Percentiles rank a stretch among this genome's conserved stretches.
phyloP scores from a whole-genome alignment of 148 eudicot genomes.

The Camellia lanceoleosa region DNA sequence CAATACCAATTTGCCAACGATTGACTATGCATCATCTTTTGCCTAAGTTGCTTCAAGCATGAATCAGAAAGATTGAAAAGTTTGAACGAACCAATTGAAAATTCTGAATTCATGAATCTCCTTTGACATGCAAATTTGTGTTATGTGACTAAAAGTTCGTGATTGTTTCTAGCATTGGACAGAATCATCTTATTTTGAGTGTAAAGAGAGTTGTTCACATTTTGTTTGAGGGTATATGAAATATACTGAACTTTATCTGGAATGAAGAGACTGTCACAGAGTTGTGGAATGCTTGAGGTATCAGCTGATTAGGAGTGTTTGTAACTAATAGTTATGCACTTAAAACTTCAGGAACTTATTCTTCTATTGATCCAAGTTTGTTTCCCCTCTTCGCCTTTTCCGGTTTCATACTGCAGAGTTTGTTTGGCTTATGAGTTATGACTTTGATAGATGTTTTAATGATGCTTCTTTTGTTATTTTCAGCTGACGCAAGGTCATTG shows the following conservation, averaged over 20 bases:
- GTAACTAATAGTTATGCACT: neutral
- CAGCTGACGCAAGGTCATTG: constrained; percentile 94
- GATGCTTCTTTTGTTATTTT: neutral
- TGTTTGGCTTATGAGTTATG: constrained; percentile 1
- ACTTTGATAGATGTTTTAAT: neutral
- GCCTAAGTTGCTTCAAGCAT: neutral
- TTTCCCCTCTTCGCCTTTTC: neutral
- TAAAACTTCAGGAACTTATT: neutral
- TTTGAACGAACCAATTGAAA: neutral
- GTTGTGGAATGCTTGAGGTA: neutral
- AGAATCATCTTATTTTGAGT: neutral
- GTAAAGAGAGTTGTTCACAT: neutral
- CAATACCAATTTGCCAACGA: no score
- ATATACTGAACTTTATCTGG: neutral
- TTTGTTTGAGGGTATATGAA: neutral
- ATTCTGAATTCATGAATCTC: neutral
- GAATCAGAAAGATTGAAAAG: neutral
- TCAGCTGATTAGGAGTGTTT: neutral
- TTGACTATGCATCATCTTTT: neutral
- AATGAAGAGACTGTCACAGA: neutral
- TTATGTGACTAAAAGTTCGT: neutral
- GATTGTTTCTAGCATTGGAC: neutral
- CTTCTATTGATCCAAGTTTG: neutral
- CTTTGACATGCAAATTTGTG: neutral
- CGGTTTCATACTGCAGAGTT: neutral